Percentiles rank a stretch among this genome's conserved stretches.
These are phyloP conservation scores for Nothophaeocryptopus gaeumannii DNA, from an alignment of 2,329 filamentous ascomycete species.

Conservation along the genomic window DNA sequence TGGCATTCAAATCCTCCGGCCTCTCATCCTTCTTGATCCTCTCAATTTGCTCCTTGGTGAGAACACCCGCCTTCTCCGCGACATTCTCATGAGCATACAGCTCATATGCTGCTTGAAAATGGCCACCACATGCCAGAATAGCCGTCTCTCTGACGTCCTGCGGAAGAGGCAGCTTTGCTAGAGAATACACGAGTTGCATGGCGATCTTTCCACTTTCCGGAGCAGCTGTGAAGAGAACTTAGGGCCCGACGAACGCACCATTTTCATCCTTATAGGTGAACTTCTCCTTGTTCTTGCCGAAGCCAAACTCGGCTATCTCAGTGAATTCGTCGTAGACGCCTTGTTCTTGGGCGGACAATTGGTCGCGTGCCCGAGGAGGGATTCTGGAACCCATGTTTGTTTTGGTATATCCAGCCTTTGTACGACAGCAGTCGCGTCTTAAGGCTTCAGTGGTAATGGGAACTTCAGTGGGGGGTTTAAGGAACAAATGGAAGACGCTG, in stretches of 20 bases:
- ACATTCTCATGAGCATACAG: constrained; percentile 26
- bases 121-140: constrained; percentile 24
- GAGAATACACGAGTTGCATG: constrained; percentile 16
- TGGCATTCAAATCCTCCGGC: constrained; percentile 21
- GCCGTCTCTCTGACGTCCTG: constrained; percentile 24
- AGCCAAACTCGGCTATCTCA: constrained; percentile 8
- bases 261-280: constrained; percentile 14
- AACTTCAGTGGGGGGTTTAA: no score
- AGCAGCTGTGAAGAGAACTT: constrained; percentile 6
- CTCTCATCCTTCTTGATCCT: constrained; percentile 19
- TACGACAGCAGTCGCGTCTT: no score
- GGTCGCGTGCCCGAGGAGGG: constrained; percentile 8
- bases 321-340: constrained; percentile 8
- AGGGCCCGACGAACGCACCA: constrained; percentile 13
- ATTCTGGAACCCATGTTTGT: constrained; percentile 13
- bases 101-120: constrained; percentile 26
- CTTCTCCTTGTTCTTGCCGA: constrained; percentile 12
- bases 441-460: no score
- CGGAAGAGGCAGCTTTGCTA: constrained; percentile 20
- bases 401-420: neutral
- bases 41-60: constrained; percentile 17
- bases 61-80: constrained; percentile 15
- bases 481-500: no score
- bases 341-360: constrained; percentile 11
- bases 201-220: constrained; percentile 15